Conservation (phyloP, 768 basidiomycete species). For the Lactarius psammicola region DNA sequence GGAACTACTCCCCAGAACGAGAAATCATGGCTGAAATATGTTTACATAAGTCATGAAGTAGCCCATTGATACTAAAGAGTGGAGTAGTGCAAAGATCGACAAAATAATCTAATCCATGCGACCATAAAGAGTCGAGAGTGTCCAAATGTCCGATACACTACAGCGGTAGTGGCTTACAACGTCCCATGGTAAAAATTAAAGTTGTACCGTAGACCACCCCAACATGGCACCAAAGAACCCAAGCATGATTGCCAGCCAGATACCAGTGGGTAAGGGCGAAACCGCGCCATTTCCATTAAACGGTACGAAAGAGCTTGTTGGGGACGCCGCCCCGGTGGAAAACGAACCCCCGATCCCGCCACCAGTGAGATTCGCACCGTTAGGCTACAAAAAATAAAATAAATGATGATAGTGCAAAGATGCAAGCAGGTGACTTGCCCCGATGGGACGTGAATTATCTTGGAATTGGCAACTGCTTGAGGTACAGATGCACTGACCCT, state of each 20-base stretch:
- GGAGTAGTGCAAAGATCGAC: not conserved
- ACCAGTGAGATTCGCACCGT: conserved; percentile 67
- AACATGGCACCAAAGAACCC: conserved; percentile 14
- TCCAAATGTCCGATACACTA: not conserved
- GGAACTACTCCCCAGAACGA: not conserved
- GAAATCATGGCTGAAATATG: not conserved
- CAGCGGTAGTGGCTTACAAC: not conserved
- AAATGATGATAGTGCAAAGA: conserved; percentile 8
- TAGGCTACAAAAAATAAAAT: conserved; percentile 44
- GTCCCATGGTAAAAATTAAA: conserved; percentile 3
- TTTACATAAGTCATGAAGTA: not conserved
- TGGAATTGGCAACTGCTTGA: conserved; percentile 56
- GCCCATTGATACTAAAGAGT: not conserved
- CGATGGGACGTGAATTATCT: conserved; percentile 63
- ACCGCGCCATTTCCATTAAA: conserved; percentile 28
- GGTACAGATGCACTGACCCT: conserved; percentile 60
- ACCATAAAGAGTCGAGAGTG: not conserved
- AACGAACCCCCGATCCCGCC: conserved; percentile 61
- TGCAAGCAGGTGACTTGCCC: conserved; percentile 43
- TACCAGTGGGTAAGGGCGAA: conserved; percentile 15
- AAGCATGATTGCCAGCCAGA: conserved; percentile 13
- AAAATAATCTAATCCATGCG: not conserved
- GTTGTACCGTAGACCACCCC: conserved; percentile 2
- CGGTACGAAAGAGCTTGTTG: conserved; percentile 19
- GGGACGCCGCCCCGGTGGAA: not conserved